A percentile compares a stretch with the other conserved stretches of the same genome.
These are phyloP conservation scores for Pezizomycotina sp. DNA, from an alignment of 2,329 filamentous ascomycete genomes.

Conservation along the genomic window DNA sequence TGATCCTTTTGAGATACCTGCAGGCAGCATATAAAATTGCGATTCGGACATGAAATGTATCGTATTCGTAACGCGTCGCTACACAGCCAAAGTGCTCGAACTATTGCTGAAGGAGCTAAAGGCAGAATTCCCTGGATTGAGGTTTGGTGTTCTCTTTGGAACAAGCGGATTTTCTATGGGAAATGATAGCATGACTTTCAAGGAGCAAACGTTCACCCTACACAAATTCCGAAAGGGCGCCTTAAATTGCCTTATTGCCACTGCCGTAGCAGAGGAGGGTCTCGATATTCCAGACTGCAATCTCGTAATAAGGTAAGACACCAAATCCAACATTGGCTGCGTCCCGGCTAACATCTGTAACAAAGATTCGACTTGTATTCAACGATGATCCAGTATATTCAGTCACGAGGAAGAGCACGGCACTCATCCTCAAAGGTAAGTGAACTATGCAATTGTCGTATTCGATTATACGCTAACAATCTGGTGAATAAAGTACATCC, in stretches of 20 bases:
- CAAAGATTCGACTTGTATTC: constrained; percentile 64
- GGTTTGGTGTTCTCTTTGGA: constrained; percentile 48
- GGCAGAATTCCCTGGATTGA: constrained; percentile 43
- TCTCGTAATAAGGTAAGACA: constrained; percentile 39
- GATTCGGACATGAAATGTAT: constrained; percentile 53
- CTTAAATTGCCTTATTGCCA: constrained; percentile 44
- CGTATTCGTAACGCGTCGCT: constrained; percentile 66
- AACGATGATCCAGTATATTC: constrained; percentile 87
- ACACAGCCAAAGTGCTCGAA: constrained; percentile 57
- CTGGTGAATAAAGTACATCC: constrained; percentile 41
- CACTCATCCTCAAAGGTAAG: constrained; percentile 48
- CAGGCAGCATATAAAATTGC: constrained; percentile 43
- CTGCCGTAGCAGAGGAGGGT: constrained; percentile 49
- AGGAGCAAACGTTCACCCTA: constrained; percentile 58
- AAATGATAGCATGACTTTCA: constrained; percentile 49
- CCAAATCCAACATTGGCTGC: constrained; percentile 27
- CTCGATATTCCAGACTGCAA: constrained; percentile 51
- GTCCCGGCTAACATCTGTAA: background rate
- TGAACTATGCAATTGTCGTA: background rate
- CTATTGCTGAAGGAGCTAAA: constrained; percentile 45
- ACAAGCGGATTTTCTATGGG: constrained; percentile 36
- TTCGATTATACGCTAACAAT: constrained; percentile 11
- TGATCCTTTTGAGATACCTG: constrained; percentile 45
- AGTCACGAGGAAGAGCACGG: constrained; percentile 75
- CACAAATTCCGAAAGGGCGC: constrained; percentile 38